Percentiles rank a stretch among this genome's conserved stretches.
Conservation (phyloP, 306 rosid species). For the Comarum palustre region DNA sequence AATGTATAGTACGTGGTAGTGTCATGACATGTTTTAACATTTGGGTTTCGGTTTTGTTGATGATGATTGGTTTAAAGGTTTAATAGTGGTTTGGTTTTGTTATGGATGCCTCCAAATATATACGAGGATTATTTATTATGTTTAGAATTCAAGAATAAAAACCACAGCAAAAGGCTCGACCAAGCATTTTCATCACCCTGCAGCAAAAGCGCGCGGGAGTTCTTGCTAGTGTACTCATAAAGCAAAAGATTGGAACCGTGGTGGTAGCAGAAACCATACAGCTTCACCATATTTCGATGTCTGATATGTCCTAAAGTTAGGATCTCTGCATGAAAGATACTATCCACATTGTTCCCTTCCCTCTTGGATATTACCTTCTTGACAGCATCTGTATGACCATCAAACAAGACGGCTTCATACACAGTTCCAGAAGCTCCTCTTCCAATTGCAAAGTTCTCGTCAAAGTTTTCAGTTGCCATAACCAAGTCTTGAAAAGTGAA, state of each 20-base stretch:
- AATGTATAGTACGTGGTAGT: too few species aligned
- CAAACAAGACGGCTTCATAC: slow-evolving; percentile 62
- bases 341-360: slow-evolving; percentile 69
- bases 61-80: too few species aligned
- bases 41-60: too few species aligned
- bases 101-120: too few species aligned
- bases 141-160: too few species aligned
- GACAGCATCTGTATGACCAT: slow-evolving; percentile 59
- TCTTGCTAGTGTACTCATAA: slow-evolving; percentile 76
- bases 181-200: too few species aligned
- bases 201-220: too few species aligned
- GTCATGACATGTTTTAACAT: too few species aligned
- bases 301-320: slow-evolving; percentile 66
- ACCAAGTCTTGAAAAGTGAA: slow-evolving; percentile 73
- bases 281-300: slow-evolving; percentile 75
- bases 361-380: slow-evolving; percentile 68
- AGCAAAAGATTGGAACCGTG: slow-evolving; percentile 73
- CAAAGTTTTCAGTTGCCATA: slow-evolving; percentile 58
- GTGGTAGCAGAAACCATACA: slow-evolving; percentile 67
- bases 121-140: too few species aligned
- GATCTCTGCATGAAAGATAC: slow-evolving; percentile 71
- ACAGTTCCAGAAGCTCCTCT: slow-evolving; percentile 84
- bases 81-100: too few species aligned
- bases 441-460: slow-evolving; percentile 64
- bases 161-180: too few species aligned